These are phyloP conservation scores for Letharia columbiana DNA, from an alignment of 495 filamentous ascomycete genomes.

Conservation along the genomic window DNA sequence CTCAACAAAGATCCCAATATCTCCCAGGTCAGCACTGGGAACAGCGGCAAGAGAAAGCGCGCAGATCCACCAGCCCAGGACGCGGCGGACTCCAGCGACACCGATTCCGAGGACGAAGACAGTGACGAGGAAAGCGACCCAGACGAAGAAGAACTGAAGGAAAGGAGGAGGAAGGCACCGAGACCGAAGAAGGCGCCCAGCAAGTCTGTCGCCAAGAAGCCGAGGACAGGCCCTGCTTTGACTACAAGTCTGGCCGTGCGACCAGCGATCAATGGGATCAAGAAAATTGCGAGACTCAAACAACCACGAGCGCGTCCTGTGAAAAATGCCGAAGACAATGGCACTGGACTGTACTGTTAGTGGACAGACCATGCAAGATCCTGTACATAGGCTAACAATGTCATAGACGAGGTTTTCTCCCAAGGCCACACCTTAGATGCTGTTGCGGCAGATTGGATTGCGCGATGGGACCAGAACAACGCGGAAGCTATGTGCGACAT, in stretches of 20 bases:
- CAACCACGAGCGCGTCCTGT: slow-evolving; percentile 54
- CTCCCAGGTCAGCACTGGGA: slow-evolving; percentile 28
- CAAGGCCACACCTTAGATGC: slow-evolving; percentile 59
- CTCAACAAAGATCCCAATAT: slow-evolving; percentile 43
- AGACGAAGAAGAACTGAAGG: slow-evolving; percentile 60
- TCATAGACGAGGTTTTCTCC: slow-evolving; percentile 70
- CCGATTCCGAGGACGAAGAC: slow-evolving; percentile 44
- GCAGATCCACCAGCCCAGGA: slow-evolving; percentile 29
- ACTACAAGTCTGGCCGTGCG: slow-evolving; percentile 42
- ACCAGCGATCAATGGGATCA: slow-evolving; percentile 39
- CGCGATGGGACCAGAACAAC: slow-evolving; percentile 60
- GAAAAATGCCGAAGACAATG: slow-evolving; percentile 49
- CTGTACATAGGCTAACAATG: slow-evolving; percentile 1
- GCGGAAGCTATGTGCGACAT: slow-evolving; percentile 65
- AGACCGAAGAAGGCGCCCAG: slow-evolving; percentile 55
- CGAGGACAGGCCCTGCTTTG: slow-evolving; percentile 54
- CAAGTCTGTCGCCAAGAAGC: slow-evolving; percentile 40
- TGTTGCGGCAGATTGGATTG: slow-evolving; percentile 73
- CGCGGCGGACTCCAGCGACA: slow-evolving; percentile 37
- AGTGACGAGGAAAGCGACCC: slow-evolving; percentile 43
- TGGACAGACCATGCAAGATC: slow-evolving; percentile 18
- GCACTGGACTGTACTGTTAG: slow-evolving; percentile 70
- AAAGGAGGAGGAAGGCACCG: slow-evolving; percentile 42
- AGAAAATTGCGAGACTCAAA: slow-evolving; percentile 37
- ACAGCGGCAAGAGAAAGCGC: slow-evolving; percentile 49